A percentile compares a stretch with the other conserved stretches of the same genome.
phyloP scores from a whole-genome alignment of 2,329 filamentous ascomycete species.

The Phialophora chinensis region DNA sequence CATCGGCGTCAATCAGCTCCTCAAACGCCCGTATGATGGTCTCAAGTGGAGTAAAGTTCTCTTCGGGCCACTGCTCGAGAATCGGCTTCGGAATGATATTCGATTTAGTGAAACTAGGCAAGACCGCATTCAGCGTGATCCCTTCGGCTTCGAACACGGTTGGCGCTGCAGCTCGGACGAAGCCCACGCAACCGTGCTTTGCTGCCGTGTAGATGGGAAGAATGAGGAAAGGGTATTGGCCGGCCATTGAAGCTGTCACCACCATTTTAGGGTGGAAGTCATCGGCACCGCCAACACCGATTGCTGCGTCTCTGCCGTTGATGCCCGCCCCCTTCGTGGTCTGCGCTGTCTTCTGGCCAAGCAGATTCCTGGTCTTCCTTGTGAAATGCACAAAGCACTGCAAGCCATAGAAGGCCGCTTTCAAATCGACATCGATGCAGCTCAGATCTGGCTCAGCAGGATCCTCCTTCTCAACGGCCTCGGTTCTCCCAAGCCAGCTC shows the following conservation, averaged over 20 bases:
- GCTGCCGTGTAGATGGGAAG: conserved; percentile 55
- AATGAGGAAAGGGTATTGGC: conserved; percentile 47
- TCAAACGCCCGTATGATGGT: conserved; percentile 45
- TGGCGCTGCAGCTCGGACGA: conserved; percentile 41
- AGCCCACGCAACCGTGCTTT: conserved; percentile 61
- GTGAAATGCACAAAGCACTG: conserved; percentile 49
- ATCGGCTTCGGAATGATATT: conserved; percentile 42
- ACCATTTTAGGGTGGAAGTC: conserved; percentile 45
- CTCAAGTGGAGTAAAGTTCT: conserved; percentile 45
- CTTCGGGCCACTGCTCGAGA: conserved; percentile 41
- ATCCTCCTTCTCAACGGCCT: conserved; percentile 3
- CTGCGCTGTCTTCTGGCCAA: not conserved
- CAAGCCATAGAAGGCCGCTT: conserved; percentile 44
- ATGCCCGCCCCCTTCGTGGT: not conserved
- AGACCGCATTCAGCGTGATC: conserved; percentile 46
- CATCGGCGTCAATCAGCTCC: conserved; percentile 38
- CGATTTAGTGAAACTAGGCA: conserved; percentile 45
- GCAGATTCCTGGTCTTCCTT: conserved; percentile 34
- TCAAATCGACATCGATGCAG: conserved; percentile 45
- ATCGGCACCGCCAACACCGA: not conserved
- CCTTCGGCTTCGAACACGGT: conserved; percentile 39
- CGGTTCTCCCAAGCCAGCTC: not conserved
- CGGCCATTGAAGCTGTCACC: conserved; percentile 53
- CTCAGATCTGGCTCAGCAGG: conserved; percentile 44
- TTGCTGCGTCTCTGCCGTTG: not conserved